Evolutionary conservation across 768 basidiomycete species (phyloP), one percentile per base, ranked within the genome.

Genomic region (Lactarius vividus): DNA sequence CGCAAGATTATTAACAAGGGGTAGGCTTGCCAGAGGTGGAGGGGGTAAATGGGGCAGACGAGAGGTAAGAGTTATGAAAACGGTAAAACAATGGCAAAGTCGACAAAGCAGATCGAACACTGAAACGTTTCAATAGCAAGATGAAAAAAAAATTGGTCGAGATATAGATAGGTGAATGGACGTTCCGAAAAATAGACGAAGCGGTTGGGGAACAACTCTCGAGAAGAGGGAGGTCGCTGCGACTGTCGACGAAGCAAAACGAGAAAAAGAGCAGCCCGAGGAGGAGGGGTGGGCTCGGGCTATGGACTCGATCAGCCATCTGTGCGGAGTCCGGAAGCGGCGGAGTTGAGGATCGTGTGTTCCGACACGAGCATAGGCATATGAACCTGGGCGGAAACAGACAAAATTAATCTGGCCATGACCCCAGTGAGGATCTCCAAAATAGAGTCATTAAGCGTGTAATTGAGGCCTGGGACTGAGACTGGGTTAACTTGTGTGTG

Each of bases 91-190:
- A 74, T 70, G 70, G 72, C 67, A 70, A 73, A 68, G 39, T 68
- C 46, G 69, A 64, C 62, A 75, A 72, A 74, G 74, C 74, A 72
- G 75, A 71, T 70, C 71, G 68, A 71, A 72, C 66, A 72, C 72
- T 69, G 71, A 69, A 73, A 72, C 63, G 71, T 66, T 71, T 72
- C 72, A 73, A 77, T 71, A 74, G 75, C 75, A 70, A 73, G 72
- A 71, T 69, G 72, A 70, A 70, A 68, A 65, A 66, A 72, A 60
- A 63, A 20, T 26, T 26, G 66, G 70, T 67, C 68, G 73, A 69
- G 73, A 72, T 71, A 64, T 59, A 72, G 75, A 72, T 70, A 72
- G 71, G 58, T 62, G 56, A 55, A 29, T 18, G 52, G 39, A 67
- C 52, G 60, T 44, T 57, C 54, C 53, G 68, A 60, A 54, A 63